A percentile compares a stretch with the other conserved stretches of the same genome.
Conservation (phyloP, 176 grass and related monocot genomes). For the Areca catechu region DNA sequence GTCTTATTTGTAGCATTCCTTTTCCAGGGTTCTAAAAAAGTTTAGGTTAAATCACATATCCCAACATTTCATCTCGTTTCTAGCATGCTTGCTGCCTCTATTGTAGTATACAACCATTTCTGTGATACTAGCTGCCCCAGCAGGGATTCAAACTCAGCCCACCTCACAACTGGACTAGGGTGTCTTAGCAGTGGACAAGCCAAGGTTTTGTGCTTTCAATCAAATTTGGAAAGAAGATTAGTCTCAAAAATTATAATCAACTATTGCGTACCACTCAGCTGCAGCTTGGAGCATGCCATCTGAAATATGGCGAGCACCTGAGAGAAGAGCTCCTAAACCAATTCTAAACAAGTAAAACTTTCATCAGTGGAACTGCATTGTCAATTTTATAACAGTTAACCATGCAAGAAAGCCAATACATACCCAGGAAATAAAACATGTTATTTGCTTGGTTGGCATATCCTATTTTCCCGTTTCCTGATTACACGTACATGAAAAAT, state of each 20-base stretch:
- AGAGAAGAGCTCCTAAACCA: constrained; percentile 95
- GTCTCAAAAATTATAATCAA: constrained; percentile 3
- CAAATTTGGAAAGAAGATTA: too few relatives aligned
- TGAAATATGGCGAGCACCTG: constrained; percentile 75
- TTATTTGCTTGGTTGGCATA: constrained; percentile 97
- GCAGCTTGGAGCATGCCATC: constrained; percentile 91
- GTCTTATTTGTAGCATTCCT: too few relatives aligned
- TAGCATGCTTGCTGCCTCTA: too few relatives aligned
- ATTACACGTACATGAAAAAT: constrained; percentile 8
- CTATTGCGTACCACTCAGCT: constrained; percentile 71
- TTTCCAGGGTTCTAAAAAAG: too few relatives aligned
- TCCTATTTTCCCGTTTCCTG: constrained; percentile 61
- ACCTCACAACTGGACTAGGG: too few relatives aligned
- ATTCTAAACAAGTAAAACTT: constrained; percentile 45
- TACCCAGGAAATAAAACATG: constrained; percentile 99
- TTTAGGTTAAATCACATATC: too few relatives aligned
- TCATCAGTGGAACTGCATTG: constrained; percentile 18
- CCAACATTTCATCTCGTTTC: too few relatives aligned
- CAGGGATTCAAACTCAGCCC: too few relatives aligned
- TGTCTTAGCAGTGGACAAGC: too few relatives aligned
- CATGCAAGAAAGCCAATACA: constrained; percentile 9
- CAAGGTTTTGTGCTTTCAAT: too few relatives aligned
- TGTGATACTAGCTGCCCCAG: too few relatives aligned
- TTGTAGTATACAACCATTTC: too few relatives aligned
- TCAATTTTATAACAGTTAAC: background rate